Conservation (phyloP, 2,329 filamentous ascomycete genomes). For the Alternaria ethzedia region DNA sequence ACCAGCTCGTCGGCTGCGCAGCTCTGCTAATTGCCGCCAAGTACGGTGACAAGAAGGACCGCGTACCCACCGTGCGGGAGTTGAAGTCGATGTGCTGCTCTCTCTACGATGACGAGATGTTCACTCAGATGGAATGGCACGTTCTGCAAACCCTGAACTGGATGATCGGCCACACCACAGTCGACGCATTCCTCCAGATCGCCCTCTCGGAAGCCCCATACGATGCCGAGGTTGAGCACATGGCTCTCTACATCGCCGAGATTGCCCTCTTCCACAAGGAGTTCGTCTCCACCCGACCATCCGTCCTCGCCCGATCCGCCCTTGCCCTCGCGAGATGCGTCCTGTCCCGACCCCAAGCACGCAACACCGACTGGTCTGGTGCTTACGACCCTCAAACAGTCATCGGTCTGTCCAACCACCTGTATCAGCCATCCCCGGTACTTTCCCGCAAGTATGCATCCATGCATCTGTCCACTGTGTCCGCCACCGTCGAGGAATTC, state of each 20-base stretch:
- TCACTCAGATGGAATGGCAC: slow-evolving; percentile 99
- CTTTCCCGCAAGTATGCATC: slow-evolving; percentile 73
- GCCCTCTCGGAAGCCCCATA: slow-evolving; percentile 77
- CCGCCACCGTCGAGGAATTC: slow-evolving; percentile 70
- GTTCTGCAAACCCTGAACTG: slow-evolving; percentile 96
- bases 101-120: slow-evolving; percentile 98
- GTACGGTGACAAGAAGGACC: slow-evolving; percentile 98
- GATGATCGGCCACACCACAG: slow-evolving; percentile 93
- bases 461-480: slow-evolving; percentile 68
- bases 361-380: slow-evolving; percentile 76
- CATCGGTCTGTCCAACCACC: slow-evolving; percentile 67
- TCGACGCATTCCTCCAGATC: slow-evolving; percentile 90
- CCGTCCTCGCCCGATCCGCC: slow-evolving; percentile 86
- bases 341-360: slow-evolving; percentile 77
- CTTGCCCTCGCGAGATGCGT: slow-evolving; percentile 87
- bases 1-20: slow-evolving; percentile 95
- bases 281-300: slow-evolving; percentile 91
- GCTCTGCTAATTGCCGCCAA: slow-evolving; percentile 96
- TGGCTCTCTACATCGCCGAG: slow-evolving; percentile 93
- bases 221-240: slow-evolving; percentile 89
- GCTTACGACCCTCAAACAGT: slow-evolving; percentile 72
- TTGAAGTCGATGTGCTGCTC: slow-evolving; percentile 99
- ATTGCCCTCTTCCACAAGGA: slow-evolving; percentile 96
- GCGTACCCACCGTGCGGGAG: slow-evolving; percentile 96
- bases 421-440: slow-evolving; percentile 71